Evolutionary conservation across 805 yeast species (phyloP).

Genomic region (Spathaspora sp.): DNA sequence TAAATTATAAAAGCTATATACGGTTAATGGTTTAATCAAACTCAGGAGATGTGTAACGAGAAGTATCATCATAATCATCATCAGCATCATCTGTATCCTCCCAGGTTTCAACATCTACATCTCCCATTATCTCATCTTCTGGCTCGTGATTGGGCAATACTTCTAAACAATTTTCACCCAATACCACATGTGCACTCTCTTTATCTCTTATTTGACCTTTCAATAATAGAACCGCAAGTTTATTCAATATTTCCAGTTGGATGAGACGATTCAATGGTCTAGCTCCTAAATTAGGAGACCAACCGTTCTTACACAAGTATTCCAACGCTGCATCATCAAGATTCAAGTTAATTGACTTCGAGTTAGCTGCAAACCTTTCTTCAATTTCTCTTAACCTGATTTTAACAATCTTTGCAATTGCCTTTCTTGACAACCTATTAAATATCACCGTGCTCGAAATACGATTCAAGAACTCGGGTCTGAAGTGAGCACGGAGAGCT

Average conservation of each 20-base stretch:
- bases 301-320: slow-evolving; percentile 81
- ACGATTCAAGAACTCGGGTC: slow-evolving; percentile 97
- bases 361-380: slow-evolving; percentile 77
- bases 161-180: slow-evolving; percentile 60
- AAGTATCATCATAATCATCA: slow-evolving; percentile 33
- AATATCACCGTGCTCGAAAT: slow-evolving; percentile 90
- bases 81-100: slow-evolving; percentile 57
- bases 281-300: slow-evolving; percentile 92
- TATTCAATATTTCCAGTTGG: slow-evolving; percentile 83
- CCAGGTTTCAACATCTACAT: slow-evolving; percentile 58
- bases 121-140: slow-evolving; percentile 47
- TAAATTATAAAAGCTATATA: not conserved
- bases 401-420: slow-evolving; percentile 87
- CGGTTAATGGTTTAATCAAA: slow-evolving; percentile 13
- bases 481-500: slow-evolving; percentile 82
- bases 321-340: slow-evolving; percentile 76
- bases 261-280: slow-evolving; percentile 92
- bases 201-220: slow-evolving; percentile 86
- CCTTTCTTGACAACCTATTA: slow-evolving; percentile 87
- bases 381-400: slow-evolving; percentile 84
- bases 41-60: slow-evolving; percentile 8
- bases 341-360: slow-evolving; percentile 68
- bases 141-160: slow-evolving; percentile 85
- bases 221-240: slow-evolving; percentile 81
- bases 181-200: slow-evolving; percentile 70